phyloP scores from a whole-genome alignment of 768 basidiomycete species.

The Crassisporium funariophilum region DNA sequence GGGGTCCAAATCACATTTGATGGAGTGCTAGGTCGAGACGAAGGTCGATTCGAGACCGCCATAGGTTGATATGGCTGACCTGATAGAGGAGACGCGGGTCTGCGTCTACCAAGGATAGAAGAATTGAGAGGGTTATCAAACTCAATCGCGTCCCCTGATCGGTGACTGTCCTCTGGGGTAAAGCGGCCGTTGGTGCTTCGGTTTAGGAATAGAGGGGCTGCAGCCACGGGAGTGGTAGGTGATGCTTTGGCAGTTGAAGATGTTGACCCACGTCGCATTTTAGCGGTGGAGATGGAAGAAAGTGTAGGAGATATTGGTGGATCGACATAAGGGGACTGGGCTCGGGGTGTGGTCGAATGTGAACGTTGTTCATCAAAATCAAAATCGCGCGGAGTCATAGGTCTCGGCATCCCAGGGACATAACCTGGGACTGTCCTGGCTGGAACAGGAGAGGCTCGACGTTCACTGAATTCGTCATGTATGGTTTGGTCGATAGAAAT shows the following conservation, averaged over 20 bases:
- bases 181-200: conserved; percentile 65
- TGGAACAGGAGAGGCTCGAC: conserved; percentile 63
- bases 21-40: conserved; percentile 67
- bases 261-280: conserved; percentile 57
- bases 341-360: conserved; percentile 79
- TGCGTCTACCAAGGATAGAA: conserved; percentile 55
- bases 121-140: conserved; percentile 52
- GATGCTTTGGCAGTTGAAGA: conserved; percentile 50
- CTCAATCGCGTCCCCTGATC: conserved; percentile 39
- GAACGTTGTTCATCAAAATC: conserved; percentile 73
- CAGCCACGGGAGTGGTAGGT: conserved; percentile 48
- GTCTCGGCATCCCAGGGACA: conserved; percentile 87
- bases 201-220: conserved; percentile 54
- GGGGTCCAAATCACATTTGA: conserved; percentile 76
- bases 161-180: conserved; percentile 48
- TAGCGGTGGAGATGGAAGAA: conserved; percentile 29
- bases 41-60: conserved; percentile 43
- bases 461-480: conserved; percentile 48
- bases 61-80: conserved; percentile 62
- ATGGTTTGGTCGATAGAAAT: conserved; percentile 65
- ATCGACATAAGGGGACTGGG: conserved; percentile 59
- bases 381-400: conserved; percentile 85
- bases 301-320: conserved; percentile 35
- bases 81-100: conserved; percentile 75
- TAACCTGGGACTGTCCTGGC: conserved; percentile 75